A percentile compares a stretch with the other conserved stretches of the same genome.
phyloP scores from a whole-genome alignment of 768 basidiomycete species.

The Podaxis mareebaensis region DNA sequence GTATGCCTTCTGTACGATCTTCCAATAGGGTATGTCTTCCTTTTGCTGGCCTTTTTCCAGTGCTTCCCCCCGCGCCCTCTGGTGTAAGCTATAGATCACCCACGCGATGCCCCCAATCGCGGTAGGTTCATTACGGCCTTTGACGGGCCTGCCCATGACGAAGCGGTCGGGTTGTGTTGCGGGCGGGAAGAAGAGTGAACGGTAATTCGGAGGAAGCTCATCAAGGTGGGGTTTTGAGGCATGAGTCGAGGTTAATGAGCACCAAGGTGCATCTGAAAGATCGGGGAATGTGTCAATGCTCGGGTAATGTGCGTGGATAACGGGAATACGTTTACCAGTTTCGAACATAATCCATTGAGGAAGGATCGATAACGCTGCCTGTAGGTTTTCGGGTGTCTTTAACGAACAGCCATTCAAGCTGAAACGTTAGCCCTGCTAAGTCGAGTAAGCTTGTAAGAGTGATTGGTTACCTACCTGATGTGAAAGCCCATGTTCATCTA shows the following conservation, averaged over 20 bases:
- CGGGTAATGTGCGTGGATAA: neutral
- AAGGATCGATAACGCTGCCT: constrained; percentile 53
- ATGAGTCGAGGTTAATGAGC: constrained; percentile 66
- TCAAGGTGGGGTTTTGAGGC: constrained; percentile 55
- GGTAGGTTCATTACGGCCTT: constrained; percentile 76
- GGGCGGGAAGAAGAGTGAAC: constrained; percentile 50
- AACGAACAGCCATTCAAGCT: constrained; percentile 78
- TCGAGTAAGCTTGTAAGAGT: neutral
- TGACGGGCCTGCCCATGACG: constrained; percentile 58
- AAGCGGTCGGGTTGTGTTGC: constrained; percentile 60
- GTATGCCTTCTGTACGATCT: constrained; percentile 12
- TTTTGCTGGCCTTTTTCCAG: neutral
- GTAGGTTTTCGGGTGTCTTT: constrained; percentile 69
- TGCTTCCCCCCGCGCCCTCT: constrained; percentile 29
- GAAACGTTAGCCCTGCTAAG: constrained; percentile 2
- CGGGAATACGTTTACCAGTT: constrained; percentile 50
- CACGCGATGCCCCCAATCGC: constrained; percentile 71
- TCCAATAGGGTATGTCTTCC: constrained; percentile 10
- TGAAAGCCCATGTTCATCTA: constrained; percentile 76
- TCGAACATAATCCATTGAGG: constrained; percentile 68
- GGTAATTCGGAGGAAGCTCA: constrained; percentile 46
- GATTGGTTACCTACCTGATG: constrained; percentile 41
- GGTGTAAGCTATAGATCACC: constrained; percentile 54
- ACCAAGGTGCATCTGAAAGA: constrained; percentile 67
- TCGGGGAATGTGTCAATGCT: neutral